Evolutionary conservation across 345 rosid genomes (phyloP).

Genomic region (Rubroshorea leprosula): DNA sequence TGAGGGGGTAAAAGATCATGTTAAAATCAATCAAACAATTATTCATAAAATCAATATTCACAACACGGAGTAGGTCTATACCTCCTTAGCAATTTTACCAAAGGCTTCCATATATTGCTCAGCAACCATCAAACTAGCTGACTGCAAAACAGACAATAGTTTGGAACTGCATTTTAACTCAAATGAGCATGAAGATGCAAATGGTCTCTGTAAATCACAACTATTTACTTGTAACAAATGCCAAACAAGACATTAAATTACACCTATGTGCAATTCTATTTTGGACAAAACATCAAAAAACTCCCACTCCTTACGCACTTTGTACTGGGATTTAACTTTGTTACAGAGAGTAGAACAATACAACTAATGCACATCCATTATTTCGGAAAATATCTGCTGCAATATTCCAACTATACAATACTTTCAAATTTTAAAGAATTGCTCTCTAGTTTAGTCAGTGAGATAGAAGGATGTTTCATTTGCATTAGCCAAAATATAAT

Average conservation of each 20-base stretch:
- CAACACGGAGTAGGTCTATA: slow-evolving; percentile 16
- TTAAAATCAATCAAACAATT: neutral
- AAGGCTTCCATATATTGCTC: slow-evolving; percentile 83
- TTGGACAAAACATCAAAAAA: no score
- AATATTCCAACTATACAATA: no score
- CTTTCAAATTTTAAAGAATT: no score
- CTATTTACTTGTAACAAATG: neutral
- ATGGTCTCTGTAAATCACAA: neutral
- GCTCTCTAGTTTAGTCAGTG: no score
- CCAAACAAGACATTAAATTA: neutral
- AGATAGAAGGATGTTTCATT: no score
- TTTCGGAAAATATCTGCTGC: no score
- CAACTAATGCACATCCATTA: neutral
- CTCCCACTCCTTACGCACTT: no score
- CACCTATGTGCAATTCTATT: no score
- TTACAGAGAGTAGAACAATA: no score
- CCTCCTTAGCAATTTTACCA: slow-evolving; percentile 87
- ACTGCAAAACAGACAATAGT: slow-evolving; percentile 41
- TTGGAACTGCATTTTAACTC: slow-evolving; percentile 3
- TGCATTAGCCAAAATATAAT: no score
- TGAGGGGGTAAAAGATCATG: slow-evolving; percentile 3
- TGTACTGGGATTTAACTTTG: no score
- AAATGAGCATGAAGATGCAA: slow-evolving; percentile 9
- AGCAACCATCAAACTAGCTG: slow-evolving; percentile 80
- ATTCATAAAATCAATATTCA: neutral